Evolutionary conservation across 2,329 filamentous ascomycete species (phyloP).

Genomic region (Aspergillus amoenus): DNA sequence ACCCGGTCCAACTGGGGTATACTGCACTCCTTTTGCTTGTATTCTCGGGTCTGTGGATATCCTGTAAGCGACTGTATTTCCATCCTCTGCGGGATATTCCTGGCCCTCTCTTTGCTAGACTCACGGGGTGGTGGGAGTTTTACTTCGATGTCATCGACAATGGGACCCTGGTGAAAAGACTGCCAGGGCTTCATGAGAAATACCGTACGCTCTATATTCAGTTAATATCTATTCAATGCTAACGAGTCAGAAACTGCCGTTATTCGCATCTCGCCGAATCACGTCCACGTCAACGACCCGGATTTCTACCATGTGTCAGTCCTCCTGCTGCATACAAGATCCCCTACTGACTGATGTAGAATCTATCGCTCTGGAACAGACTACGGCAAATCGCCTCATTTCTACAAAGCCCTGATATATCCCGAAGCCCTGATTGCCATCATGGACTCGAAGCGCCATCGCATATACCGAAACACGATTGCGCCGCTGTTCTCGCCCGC

Average conservation of each 20-base stretch:
- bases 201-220: too few species aligned
- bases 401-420: neutral
- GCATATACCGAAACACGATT: neutral
- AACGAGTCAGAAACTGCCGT: neutral
- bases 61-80: too few species aligned
- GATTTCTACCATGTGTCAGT: neutral
- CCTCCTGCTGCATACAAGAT: rapidly evolving
- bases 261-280: neutral
- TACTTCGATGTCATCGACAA: too few species aligned
- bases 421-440: neutral
- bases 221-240: too few species aligned
- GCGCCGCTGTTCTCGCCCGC: neutral
- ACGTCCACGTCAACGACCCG: neutral
- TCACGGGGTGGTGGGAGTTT: too few species aligned
- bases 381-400: neutral
- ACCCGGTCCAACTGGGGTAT: too few species aligned
- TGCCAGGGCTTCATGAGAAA: too few species aligned
- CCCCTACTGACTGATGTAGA: neutral
- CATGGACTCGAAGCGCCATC: neutral
- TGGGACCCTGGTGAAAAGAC: too few species aligned
- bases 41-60: too few species aligned
- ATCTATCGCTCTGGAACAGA: neutral
- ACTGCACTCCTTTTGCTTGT: too few species aligned
- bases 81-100: too few species aligned
- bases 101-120: too few species aligned